Evolutionary conservation across 163 green algal species (phyloP), one percentile per base, ranked within the genome.

Genomic region (Scenedesmus sp.): DNA sequence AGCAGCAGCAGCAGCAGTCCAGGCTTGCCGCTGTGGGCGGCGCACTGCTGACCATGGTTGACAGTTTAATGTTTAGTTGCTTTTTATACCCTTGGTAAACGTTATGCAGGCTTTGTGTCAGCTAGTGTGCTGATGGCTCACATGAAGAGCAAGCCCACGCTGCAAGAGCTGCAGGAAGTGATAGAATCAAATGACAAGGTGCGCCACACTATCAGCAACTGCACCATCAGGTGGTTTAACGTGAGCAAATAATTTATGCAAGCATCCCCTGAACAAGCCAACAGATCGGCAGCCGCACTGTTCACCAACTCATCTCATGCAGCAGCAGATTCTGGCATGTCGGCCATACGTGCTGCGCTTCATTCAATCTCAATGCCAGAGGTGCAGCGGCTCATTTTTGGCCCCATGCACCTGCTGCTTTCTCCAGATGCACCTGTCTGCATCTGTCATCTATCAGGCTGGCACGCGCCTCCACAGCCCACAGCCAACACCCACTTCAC

Each of bases 91-190:
- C 46, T 52, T 3, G 4, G 0, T 46, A 5, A 23, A 70, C 23
- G 46, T 56, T 56, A 5, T 46, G 77, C 55, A 88, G 91, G 91
- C 15, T 96, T 90, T 81, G 84, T 96, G 13, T 87, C 86, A 23
- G 59, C 95, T 20, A 87, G 89, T 12, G 92, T 90, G 20, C 89
- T 96, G 46, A 57, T 95, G 15, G 34, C 82, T 18, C 91, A 94
- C 56, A 77, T 96, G 64, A 89, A 90, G 13, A 77, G 74, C 56
- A 90, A 94, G 15, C 83, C 92, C 0, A 91, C 86, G 1, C 52
- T 93, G 77, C 70, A 90, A 13, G 76, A 93, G 67, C 34, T 95
- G 4, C 76, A 88, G 18, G 56, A 91, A 26, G 88, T 92, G 20
- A 86, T 94, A 0, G 87, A n/a, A 56, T 18, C 70, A 23, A 87